Percentiles rank a stretch among this genome's conserved stretches.
These are phyloP conservation scores for Candida chilensis DNA, from an alignment of 805 yeast genomes.

Conservation along the genomic window DNA sequence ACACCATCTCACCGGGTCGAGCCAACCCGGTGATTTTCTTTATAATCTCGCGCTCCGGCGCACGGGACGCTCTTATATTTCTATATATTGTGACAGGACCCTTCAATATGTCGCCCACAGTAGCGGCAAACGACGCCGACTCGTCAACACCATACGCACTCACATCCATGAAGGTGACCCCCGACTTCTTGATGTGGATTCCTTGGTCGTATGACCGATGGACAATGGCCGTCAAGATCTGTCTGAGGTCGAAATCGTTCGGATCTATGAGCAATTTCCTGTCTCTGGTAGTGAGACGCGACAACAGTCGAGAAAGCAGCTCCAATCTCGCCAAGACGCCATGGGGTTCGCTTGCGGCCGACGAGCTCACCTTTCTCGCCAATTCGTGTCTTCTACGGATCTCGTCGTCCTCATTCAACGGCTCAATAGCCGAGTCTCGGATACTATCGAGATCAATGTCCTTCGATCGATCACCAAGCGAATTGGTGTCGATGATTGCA, in stretches of 20 bases:
- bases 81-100: constrained; percentile 11
- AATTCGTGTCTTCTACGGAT: too few species aligned
- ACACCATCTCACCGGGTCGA: constrained; percentile 18
- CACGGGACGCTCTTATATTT: constrained; percentile 14
- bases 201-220: constrained; percentile 34
- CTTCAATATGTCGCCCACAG: constrained; percentile 25
- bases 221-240: constrained; percentile 24
- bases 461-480: too few species aligned
- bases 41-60: constrained; percentile 9
- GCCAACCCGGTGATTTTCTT: constrained; percentile 14
- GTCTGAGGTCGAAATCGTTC: constrained; percentile 28
- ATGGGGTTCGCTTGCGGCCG: too few species aligned
- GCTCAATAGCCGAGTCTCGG: too few species aligned
- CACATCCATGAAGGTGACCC: constrained; percentile 25
- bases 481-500: too few species aligned
- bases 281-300: constrained; percentile 10
- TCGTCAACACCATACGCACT: constrained; percentile 28
- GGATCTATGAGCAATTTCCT: constrained; percentile 14
- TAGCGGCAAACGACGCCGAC: constrained; percentile 23
- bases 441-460: too few species aligned
- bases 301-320: too few species aligned
- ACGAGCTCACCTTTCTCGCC: too few species aligned
- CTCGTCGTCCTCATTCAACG: too few species aligned
- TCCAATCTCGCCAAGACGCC: too few species aligned
- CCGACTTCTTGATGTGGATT: constrained; percentile 30